phyloP scores from a whole-genome alignment of 129 eudicot genomes.

The Deinandra increscens region DNA sequence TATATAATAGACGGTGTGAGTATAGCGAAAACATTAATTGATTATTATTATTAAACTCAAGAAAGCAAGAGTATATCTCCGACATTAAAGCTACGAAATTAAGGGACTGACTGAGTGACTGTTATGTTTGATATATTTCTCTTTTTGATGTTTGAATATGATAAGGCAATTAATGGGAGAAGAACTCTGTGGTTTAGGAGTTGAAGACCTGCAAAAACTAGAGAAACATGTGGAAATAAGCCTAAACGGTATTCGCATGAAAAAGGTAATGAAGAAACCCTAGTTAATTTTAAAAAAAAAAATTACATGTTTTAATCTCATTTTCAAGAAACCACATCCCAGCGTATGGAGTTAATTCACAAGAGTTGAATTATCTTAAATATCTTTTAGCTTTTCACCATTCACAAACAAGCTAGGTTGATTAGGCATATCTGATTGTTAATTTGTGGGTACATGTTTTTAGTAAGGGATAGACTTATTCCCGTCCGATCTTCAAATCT shows the following conservation, averaged over 20 bases:
- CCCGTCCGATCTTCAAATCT: no score
- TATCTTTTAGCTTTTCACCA: no score
- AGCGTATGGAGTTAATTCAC: no score
- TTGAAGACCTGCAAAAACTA: constrained; percentile 58
- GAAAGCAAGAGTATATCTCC: not conserved
- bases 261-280: constrained; percentile 46
- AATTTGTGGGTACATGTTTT: not conserved
- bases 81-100: not conserved
- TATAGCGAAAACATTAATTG: no score
- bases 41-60: no score
- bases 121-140: not conserved
- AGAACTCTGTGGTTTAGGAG: constrained; percentile 63
- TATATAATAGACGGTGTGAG: no score
- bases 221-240: constrained; percentile 72
- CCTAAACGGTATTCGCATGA: constrained; percentile 56
- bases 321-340: no score
- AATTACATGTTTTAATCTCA: not conserved
- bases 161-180: constrained; percentile 71
- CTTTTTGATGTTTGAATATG: not conserved
- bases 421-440: not conserved
- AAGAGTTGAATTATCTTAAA: not conserved
- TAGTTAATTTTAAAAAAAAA: no score
- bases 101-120: no score
- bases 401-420: not conserved
- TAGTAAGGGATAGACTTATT: no score